Evolutionary conservation across 441 rosid genomes (phyloP).

Genomic region (Arabidopsis lyrata): DNA sequence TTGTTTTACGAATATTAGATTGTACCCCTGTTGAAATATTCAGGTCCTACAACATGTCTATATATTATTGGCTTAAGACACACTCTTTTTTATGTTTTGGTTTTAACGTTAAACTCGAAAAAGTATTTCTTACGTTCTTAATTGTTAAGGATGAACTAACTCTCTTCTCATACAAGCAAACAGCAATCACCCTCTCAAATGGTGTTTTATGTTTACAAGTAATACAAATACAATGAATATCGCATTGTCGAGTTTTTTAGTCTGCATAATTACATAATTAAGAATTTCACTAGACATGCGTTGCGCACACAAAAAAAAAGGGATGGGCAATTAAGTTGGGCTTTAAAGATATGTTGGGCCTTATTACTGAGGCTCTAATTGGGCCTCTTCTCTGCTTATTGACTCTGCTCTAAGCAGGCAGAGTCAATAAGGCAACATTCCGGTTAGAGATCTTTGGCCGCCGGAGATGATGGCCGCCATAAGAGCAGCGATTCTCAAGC

Average conservation of each 20-base stretch:
- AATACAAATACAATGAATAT: neutral
- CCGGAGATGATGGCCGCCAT: constrained; percentile 54
- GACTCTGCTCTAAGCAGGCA: neutral
- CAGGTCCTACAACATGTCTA: too few relatives aligned
- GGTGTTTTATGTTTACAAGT: too few relatives aligned
- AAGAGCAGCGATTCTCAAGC: constrained; percentile 55
- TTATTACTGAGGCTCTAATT: neutral
- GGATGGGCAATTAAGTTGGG: neutral
- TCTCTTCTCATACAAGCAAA: neutral
- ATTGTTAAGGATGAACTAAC: neutral
- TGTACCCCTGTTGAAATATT: too few relatives aligned
- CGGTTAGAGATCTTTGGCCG: neutral
- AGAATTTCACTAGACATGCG: neutral
- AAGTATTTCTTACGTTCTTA: neutral
- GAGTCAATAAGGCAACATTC: neutral
- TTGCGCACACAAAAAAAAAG: neutral
- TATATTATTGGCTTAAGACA: neutral
- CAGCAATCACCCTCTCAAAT: too few relatives aligned
- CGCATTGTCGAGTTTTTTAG: neutral
- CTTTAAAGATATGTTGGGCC: neutral
- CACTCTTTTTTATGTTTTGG: too few relatives aligned
- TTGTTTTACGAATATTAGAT: too few relatives aligned
- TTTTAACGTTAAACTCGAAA: too few relatives aligned
- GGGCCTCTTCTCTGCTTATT: neutral
- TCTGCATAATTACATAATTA: too few relatives aligned